Evolutionary conservation across 805 yeast species (phyloP), one percentile per base, ranked within the genome.

Genomic region (Lachancea sp.): DNA sequence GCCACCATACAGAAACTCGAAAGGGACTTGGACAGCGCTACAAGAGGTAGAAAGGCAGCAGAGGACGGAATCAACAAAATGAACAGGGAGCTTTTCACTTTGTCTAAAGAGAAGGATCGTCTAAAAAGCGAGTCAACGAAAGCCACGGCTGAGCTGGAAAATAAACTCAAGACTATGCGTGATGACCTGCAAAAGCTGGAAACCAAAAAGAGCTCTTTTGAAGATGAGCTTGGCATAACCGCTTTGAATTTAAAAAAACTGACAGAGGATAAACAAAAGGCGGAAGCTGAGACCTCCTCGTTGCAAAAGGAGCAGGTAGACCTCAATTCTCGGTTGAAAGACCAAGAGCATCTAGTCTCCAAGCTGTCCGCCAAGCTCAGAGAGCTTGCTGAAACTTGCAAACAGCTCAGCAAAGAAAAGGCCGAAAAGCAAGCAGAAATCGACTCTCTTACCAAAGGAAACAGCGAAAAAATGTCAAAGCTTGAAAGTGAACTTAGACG

Each of bases 11-110:
- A 53, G 9, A 42, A 42, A 10, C 41, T 67, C 20, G 58, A 55
- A 15, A 50, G 50, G 2, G 62, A 63, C 11, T 49, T 70, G 2
- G 53, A 57, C 5, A 57, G 49, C 1, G 41, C 61, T 5, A 49
- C 49, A 1, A 50, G 34, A 1, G 75, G 73, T 11, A 82, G 79
- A 53, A 71, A 71, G 20, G 81, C 76, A 51, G 85, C 91, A 1
- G 96, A 90, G 56, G 82, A 79, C 48, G 97, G 95, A 3, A 82
- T 90, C 42, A 89, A 89, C 59, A 89, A 88, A 54, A 85, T 90
- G 95, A 84, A 82, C 44, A 70, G 91, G 33, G 98, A 90, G 51
- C 67, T 90, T 26, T 77, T 87, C 62, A 75, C 75, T 39, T 67
- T 88, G 36, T 73, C 79, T 0, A 78, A 77, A 45, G 79, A 78